Evolutionary conservation across 1,284 basidiomycete species (phyloP), one percentile per base, ranked within the genome.

Genomic region (Apiotrichum laibachii): DNA sequence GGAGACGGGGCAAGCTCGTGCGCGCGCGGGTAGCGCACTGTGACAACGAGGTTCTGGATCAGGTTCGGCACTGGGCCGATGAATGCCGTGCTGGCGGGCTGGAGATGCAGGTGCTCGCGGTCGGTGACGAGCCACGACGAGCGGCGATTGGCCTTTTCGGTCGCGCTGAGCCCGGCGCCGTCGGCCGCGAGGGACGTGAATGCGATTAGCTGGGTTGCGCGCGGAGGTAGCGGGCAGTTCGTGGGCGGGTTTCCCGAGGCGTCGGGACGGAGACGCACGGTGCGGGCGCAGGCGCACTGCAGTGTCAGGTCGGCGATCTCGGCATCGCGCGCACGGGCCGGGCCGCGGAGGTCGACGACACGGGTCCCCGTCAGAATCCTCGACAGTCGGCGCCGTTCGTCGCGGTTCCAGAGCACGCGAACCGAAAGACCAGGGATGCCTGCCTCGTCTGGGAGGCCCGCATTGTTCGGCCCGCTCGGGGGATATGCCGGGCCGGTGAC

Each of bases 151-250:
- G 40, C 19, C 51, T 34, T 43, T 18, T 34, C 51, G 4, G 12
- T 19, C 33, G 11, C 50, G 50, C 11, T 53, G 47, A 16, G 34
- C 5, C 37, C 34, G n/a, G 46, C 49, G 37, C 44, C 26, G 21
- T 55, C 44, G 44, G 56, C 61, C 6, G 54, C 46, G 16, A 59
- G 42, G 10, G 55, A 57, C 34, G 61, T 59, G 37, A 63, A 63
- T 2, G 61, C 59, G 1, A 63, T 49, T 1, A 63, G 55, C 12
- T 45, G 52, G 5, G 51, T 50, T 0, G 50, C 58, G 34, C 15
- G 39, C n/a, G 51, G 51, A 2, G 51, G 51, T 9, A 63, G 43
- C 18, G 58, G 61, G 9, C 44, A 53, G 13, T 10, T 15, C 12
- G 37, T 51, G 4, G 55, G 48, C 7, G 59, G 19, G 3, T 26